Evolutionary conservation across 352 stramenopile species (phyloP).

Genomic region (Pythium rhizo-oryzae): DNA sequence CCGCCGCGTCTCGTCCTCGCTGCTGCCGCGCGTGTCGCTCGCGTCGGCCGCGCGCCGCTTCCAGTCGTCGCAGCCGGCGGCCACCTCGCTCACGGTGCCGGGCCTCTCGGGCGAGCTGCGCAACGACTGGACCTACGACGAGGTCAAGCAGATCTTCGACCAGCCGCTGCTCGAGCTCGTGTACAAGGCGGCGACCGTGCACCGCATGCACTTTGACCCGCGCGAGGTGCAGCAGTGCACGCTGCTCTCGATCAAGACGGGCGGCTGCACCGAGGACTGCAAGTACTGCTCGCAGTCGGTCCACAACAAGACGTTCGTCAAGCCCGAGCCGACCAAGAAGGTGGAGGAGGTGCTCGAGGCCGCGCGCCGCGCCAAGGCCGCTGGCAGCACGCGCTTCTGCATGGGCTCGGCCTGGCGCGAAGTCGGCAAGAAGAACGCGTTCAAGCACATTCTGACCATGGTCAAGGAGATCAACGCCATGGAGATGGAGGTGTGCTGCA

Average conservation of each 20-base stretch:
- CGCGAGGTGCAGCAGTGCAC: conserved; percentile 98
- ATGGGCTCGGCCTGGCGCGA: conserved; percentile 98
- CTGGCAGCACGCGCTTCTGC: conserved; percentile 97
- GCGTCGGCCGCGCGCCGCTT: conserved; percentile 17
- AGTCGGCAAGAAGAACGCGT: conserved; percentile 98
- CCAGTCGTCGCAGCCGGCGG: conserved; percentile 36
- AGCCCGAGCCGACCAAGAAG: conserved; percentile 97
- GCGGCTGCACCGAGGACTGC: conserved; percentile 93
- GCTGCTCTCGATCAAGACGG: conserved; percentile 98
- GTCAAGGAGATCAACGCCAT: conserved; percentile 92
- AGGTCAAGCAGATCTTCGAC: conserved; percentile 95
- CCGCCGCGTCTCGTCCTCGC: conserved; percentile 40
- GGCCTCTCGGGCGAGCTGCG: conserved; percentile 69
- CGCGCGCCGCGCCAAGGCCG: conserved; percentile 94
- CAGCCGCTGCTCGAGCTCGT: conserved; percentile 97
- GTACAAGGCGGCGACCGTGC: conserved; percentile 95
- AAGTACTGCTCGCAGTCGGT: conserved; percentile 97
- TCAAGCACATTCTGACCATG: conserved; percentile 98
- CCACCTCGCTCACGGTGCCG: conserved; percentile 61
- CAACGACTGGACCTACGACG: conserved; percentile 93
- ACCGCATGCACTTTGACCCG: conserved; percentile 98
- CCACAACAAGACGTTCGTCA: conserved; percentile 98
- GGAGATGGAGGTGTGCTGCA: conserved; percentile 96
- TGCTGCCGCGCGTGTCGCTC: conserved; percentile 24
- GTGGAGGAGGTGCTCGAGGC: conserved; percentile 96